Conservation (phyloP, 2,329 filamentous ascomycete genomes). For the Xylaria sp. region DNA sequence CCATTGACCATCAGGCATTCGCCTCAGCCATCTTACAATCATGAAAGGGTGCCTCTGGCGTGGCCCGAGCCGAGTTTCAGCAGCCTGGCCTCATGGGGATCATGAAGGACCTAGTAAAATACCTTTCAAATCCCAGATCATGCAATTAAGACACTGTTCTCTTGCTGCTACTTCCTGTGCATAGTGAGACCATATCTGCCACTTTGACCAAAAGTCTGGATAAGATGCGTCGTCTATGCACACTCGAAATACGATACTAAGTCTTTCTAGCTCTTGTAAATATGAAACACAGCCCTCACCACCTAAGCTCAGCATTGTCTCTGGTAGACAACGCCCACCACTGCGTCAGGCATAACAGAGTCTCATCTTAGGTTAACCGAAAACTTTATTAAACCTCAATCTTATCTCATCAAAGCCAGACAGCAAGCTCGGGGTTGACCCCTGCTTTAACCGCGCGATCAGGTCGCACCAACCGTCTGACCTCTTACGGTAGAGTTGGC, state of each 20-base stretch:
- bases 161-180: conserved; percentile 1
- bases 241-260: background rate
- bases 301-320: background rate
- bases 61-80: conserved; percentile 1
- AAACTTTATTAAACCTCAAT: background rate
- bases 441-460: conserved; percentile 9
- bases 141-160: background rate
- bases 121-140: background rate
- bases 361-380: conserved; percentile 7
- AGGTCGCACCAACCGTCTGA: conserved; percentile 13
- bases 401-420: background rate
- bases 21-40: background rate
- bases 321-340: background rate
- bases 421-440: conserved; percentile 12
- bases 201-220: background rate
- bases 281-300: background rate
- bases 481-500: conserved; percentile 3
- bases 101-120: background rate
- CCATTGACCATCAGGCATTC: background rate
- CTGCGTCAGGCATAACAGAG: background rate
- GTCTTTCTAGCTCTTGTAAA: conserved; percentile 1
- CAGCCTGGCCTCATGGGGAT: background rate
- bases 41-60: background rate
- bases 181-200: background rate
- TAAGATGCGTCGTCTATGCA: background rate